Percentiles rank a stretch among this genome's conserved stretches.
Evolutionary conservation across 768 basidiomycete genomes (phyloP).

Genomic region (Piloderma croceum): DNA sequence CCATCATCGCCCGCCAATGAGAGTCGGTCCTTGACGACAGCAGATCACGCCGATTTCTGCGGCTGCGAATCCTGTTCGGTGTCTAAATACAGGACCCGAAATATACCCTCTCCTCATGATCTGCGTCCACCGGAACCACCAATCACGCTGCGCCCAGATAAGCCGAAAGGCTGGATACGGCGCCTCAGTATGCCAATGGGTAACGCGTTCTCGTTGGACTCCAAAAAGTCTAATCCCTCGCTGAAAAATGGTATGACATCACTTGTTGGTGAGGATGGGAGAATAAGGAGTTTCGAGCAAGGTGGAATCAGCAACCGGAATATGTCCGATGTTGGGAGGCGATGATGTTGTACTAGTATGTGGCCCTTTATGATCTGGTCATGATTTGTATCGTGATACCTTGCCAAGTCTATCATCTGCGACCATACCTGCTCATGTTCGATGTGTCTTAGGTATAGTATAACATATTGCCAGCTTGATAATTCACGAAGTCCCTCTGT

Average conservation of each 20-base stretch:
- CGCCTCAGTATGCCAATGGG: slow-evolving; percentile 71
- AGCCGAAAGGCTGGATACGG: slow-evolving; percentile 70
- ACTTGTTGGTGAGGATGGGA: slow-evolving; percentile 46
- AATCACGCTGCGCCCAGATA: slow-evolving; percentile 44
- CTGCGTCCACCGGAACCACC: slow-evolving; percentile 40
- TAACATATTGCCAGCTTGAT: too few species aligned
- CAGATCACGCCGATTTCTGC: slow-evolving; percentile 56
- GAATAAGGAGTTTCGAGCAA: slow-evolving; percentile 29
- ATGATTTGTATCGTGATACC: too few species aligned
- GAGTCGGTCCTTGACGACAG: slow-evolving; percentile 19
- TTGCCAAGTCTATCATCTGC: too few species aligned
- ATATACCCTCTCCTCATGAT: slow-evolving; percentile 25
- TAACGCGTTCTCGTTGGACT: slow-evolving; percentile 54
- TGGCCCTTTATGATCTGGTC: too few species aligned
- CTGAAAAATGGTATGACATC: slow-evolving; percentile 25
- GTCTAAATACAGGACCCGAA: slow-evolving; percentile 43
- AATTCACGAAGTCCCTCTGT: too few species aligned
- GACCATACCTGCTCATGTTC: too few species aligned
- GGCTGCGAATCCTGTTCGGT: slow-evolving; percentile 63
- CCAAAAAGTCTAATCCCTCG: slow-evolving; percentile 37
- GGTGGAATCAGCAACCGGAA: slow-evolving; percentile 44
- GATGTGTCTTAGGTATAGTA: too few species aligned
- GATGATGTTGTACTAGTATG: slow-evolving; percentile 22
- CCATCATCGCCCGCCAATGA: slow-evolving; percentile 24
- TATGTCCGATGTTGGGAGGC: slow-evolving; percentile 42